Base-by-base conservation (phyloP, 2,329 filamentous ascomycete species). In the Diaporthe ilicicola region DNA sequence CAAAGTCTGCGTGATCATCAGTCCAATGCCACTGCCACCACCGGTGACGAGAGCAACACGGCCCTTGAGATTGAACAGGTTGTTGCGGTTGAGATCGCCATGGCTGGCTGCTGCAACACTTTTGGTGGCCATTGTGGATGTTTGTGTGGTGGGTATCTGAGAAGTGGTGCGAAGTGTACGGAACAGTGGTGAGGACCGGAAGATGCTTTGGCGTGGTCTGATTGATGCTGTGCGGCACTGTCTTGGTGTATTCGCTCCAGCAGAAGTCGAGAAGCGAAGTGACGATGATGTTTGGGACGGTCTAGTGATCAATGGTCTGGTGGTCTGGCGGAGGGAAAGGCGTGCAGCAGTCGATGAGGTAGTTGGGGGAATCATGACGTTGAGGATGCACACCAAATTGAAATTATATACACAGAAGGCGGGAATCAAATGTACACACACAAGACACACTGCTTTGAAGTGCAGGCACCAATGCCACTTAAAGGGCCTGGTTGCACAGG, bases 41-140 rank as follows among this genome's bases (percentile, higher is more conserved):
- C 83, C 83, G 1, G 84, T 85, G 1, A 85, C 81, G 15, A 85
- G 76, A 10, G 84, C 84, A 6, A 84, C 79, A 37, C 82, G 77
- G 24, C 81, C 83, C 71, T 81, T 81, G 53, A 86, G 79, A 56
- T 83, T 65, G 81, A 82, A 70, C 85, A 92, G 78, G 82, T 83
- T 73, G 77, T 91, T 72, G 77, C 79, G 74, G 81, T 84, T 74
- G 74, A 77, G 69, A 37, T 79, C 76, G 29, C 71, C 68, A 67
- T 79, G 77, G 70, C 70, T 75, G 15, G 77, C 77, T 39, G 76
- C 77, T 39, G 77, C 74, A 13, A 64, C 74, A 61, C 75, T 77
- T 62, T 78, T 73, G 51, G 75, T 74, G n/a, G 77, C 74, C 76
- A 79, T 78, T 44, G 73, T 74, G 73, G 55, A 65, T 55, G 65